Percentiles rank a stretch among this genome's conserved stretches.
phyloP scores from a whole-genome alignment of 2,329 filamentous ascomycete species.

The Botrytis tulipae region DNA sequence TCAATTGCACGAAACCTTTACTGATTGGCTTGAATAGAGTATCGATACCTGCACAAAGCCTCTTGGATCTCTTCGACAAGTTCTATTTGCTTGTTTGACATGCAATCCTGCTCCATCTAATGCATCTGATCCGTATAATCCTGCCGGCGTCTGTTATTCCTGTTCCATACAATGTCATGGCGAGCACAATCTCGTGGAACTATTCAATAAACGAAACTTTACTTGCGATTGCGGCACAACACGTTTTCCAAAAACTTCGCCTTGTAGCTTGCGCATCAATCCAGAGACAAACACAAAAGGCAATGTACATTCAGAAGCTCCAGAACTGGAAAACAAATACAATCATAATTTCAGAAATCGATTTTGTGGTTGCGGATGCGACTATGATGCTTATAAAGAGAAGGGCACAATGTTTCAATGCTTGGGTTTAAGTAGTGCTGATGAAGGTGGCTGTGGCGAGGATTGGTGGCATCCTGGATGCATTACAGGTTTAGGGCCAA shows the following conservation, averaged over 20 bases:
- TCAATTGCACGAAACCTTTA: background rate
- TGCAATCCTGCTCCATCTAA: conserved; percentile 78
- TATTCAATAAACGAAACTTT: conserved; percentile 94
- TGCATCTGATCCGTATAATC: conserved; percentile 59
- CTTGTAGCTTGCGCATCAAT: conserved; percentile 75
- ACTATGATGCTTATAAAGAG: conserved; percentile 85
- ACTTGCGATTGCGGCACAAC: conserved; percentile 95
- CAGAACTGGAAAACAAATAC: conserved; percentile 76
- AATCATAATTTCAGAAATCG: conserved; percentile 93
- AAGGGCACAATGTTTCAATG: conserved; percentile 99
- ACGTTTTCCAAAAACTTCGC: conserved; percentile 62
- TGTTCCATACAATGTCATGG: conserved; percentile 97
- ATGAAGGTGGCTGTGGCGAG: conserved; percentile 88
- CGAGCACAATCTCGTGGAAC: conserved; percentile 89
- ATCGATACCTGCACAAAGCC: conserved; percentile 90
- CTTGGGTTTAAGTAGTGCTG: conserved; percentile 74
- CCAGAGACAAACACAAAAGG: conserved; percentile 72
- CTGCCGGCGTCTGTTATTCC: conserved; percentile 90
- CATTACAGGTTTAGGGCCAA: conserved; percentile 73
- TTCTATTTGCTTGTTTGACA: conserved; percentile 87
- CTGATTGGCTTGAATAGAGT: conserved; percentile 54
- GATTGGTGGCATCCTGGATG: conserved; percentile 98
- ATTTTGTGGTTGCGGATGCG: conserved; percentile 86
- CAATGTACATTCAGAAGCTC: conserved; percentile 70
- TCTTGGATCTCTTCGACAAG: conserved; percentile 85